These are phyloP conservation scores for Diaporthe longicolla DNA, from an alignment of 2,329 filamentous ascomycete genomes.

Conservation along the genomic window DNA sequence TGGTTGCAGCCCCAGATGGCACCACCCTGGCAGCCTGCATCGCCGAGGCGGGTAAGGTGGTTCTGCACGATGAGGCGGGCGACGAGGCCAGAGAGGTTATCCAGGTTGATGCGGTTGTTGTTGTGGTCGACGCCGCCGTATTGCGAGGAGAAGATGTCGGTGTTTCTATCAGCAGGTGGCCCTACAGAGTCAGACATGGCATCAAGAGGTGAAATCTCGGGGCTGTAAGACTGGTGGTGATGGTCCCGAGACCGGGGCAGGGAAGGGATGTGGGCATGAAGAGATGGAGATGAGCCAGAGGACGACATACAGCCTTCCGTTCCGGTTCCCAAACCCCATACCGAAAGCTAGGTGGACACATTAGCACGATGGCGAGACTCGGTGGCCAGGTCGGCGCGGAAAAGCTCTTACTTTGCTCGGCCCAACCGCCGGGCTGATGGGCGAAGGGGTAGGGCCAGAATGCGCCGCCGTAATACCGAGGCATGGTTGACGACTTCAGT, in stretches of 20 bases:
- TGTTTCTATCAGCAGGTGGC: not conserved
- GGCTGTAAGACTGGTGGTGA: not conserved
- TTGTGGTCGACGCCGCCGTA: not conserved
- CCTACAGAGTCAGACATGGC: not conserved
- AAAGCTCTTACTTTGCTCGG: slow-evolving; percentile 34
- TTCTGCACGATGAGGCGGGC: slow-evolving; percentile 41
- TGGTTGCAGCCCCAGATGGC: slow-evolving; percentile 36
- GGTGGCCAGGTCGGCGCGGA: not conserved
- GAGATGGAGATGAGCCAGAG: not conserved
- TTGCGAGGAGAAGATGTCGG: slow-evolving; percentile 6
- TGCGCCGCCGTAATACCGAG: slow-evolving; percentile 24
- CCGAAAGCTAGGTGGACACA: slow-evolving; percentile 17
- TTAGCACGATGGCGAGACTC: not conserved
- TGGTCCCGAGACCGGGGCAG: not conserved
- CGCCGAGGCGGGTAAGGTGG: slow-evolving; percentile 38
- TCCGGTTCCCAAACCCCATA: slow-evolving; percentile 33
- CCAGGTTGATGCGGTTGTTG: slow-evolving; percentile 19
- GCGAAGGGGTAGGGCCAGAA: slow-evolving; percentile 36
- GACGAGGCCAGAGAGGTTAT: slow-evolving; percentile 36
- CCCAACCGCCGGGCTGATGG: slow-evolving; percentile 39
- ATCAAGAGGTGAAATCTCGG: not conserved
- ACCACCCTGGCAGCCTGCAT: slow-evolving; percentile 31
- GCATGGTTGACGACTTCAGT: slow-evolving; percentile 22
- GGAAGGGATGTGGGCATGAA: not conserved
- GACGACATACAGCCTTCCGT: slow-evolving; percentile 11